A percentile compares a stretch with the other conserved stretches of the same genome.
phyloP scores from a whole-genome alignment of 148 eudicot species.

The Rheum nobile region DNA sequence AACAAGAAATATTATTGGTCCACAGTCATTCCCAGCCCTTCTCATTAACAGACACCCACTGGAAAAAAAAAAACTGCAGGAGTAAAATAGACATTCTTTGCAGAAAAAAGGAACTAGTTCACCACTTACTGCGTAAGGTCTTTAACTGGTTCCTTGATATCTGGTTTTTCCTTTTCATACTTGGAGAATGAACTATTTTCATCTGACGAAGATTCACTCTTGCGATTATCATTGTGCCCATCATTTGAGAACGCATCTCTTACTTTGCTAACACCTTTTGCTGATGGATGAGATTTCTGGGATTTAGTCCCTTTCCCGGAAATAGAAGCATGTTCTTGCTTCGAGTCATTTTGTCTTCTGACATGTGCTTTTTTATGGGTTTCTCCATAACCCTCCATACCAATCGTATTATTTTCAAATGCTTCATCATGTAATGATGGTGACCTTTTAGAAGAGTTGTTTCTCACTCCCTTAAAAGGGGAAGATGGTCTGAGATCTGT shows the following conservation, averaged over 20 bases:
- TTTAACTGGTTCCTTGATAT: conserved; percentile 76
- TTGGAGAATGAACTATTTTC: conserved; percentile 61
- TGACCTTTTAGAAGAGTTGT: not conserved
- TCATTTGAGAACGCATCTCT: conserved; percentile 30
- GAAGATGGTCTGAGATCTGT: conserved; percentile 30
- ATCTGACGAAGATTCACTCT: conserved; percentile 64
- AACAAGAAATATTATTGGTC: not conserved
- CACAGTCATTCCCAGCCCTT: not conserved
- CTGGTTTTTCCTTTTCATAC: conserved; percentile 86
- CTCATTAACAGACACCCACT: not conserved
- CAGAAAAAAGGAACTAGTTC: not conserved
- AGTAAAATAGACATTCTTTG: not conserved
- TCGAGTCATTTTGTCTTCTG: conserved; percentile 26
- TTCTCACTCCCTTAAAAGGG: conserved; percentile 19
- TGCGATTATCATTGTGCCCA: conserved; percentile 36
- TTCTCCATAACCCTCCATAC: conserved; percentile 45
- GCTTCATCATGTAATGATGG: conserved; percentile 21
- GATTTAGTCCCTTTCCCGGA: conserved; percentile 45
- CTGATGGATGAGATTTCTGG: conserved; percentile 34
- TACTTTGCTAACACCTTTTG: conserved; percentile 25
- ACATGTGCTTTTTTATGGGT: conserved; percentile 27
- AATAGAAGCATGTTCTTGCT: conserved; percentile 31
- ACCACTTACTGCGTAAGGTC: conserved; percentile 62
- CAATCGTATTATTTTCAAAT: conserved; percentile 25
- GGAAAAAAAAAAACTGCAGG: not conserved